A percentile compares a stretch with the other conserved stretches of the same genome.
These are phyloP conservation scores for Phialemonium atrogriseum DNA, from an alignment of 2,329 filamentous ascomycete genomes.

Conservation along the genomic window DNA sequence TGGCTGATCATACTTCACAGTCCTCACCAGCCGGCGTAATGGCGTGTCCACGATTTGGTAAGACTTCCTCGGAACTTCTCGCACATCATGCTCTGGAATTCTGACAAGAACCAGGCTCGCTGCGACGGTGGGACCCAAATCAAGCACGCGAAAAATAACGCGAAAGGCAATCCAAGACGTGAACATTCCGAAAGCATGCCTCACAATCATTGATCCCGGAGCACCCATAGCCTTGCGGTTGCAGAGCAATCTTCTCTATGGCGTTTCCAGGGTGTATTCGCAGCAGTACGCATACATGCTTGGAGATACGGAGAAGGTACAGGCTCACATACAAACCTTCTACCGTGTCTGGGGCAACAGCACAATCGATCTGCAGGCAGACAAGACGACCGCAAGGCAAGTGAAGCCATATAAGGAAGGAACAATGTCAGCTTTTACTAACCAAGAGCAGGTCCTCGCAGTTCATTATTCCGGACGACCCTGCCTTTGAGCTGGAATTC, in stretches of 20 bases:
- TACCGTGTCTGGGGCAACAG: slow-evolving; percentile 48
- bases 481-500: slow-evolving; percentile 64
- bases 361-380: slow-evolving; percentile 61
- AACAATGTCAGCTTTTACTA: slow-evolving; percentile 1
- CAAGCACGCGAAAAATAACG: slow-evolving; percentile 63
- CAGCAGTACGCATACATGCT: slow-evolving; percentile 86
- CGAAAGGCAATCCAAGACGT: slow-evolving; percentile 85
- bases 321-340: slow-evolving; percentile 63
- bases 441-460: slow-evolving; percentile 54
- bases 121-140: slow-evolving; percentile 74
- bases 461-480: slow-evolving; percentile 74
- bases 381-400: slow-evolving; percentile 66
- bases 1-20: slow-evolving; percentile 29
- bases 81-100: too few species aligned
- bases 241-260: slow-evolving; percentile 81
- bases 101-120: slow-evolving; percentile 82
- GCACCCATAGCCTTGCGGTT: slow-evolving; percentile 85
- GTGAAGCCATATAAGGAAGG: slow-evolving; percentile 12
- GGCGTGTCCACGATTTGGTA: slow-evolving; percentile 94
- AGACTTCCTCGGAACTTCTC: slow-evolving; percentile 22
- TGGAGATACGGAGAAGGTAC: slow-evolving; percentile 66
- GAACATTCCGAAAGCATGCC: slow-evolving; percentile 76
- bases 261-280: slow-evolving; percentile 74
- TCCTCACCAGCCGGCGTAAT: slow-evolving; percentile 79
- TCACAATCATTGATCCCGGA: slow-evolving; percentile 72